Conservation (phyloP, 1,284 basidiomycete genomes). For the Polyporus tsugae region DNA sequence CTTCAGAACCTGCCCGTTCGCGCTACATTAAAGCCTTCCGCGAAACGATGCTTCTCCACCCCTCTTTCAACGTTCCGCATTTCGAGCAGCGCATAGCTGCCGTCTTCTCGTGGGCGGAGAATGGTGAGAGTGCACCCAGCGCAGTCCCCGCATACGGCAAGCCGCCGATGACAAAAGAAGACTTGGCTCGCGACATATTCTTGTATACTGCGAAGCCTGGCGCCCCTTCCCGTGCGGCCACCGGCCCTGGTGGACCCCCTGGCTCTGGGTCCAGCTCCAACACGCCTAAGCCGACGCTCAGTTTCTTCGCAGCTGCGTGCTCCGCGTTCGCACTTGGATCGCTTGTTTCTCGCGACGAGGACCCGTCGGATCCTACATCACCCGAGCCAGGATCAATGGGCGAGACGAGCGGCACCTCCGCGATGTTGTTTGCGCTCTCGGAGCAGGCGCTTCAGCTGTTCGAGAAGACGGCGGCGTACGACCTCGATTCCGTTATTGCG, state of each 20-base stretch:
- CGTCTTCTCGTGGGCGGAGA: slow-evolving; percentile 52
- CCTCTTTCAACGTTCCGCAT: slow-evolving; percentile 59
- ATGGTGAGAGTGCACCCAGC: slow-evolving; percentile 15
- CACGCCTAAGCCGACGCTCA: slow-evolving; percentile 52
- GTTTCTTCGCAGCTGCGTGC: slow-evolving; percentile 65
- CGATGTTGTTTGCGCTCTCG: slow-evolving; percentile 54
- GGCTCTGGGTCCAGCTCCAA: slow-evolving; percentile 16
- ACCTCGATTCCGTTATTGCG: slow-evolving; percentile 60
- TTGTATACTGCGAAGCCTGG: slow-evolving; percentile 33
- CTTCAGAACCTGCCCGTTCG: slow-evolving; percentile 48
- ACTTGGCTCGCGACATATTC: slow-evolving; percentile 48
- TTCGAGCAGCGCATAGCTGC: slow-evolving; percentile 55
- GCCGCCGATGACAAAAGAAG: slow-evolving; percentile 34
- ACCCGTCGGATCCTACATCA: slow-evolving; percentile 21
- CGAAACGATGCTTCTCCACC: slow-evolving; percentile 56
- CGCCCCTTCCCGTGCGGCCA: slow-evolving; percentile 19
- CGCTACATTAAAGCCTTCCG: slow-evolving; percentile 50
- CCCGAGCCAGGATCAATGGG: slow-evolving; percentile 18
- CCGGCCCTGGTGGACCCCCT: slow-evolving; percentile 10
- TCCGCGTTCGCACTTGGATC: slow-evolving; percentile 66
- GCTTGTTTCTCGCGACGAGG: slow-evolving; percentile 43
- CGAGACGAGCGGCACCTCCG: slow-evolving; percentile 39
- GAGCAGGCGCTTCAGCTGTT: slow-evolving; percentile 53
- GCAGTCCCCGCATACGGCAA: slow-evolving; percentile 16
- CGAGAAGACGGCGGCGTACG: slow-evolving; percentile 52